Evolutionary conservation across 306 rosid genomes (phyloP), one percentile per base, ranked within the genome.

Genomic region (Purshia tridentata): DNA sequence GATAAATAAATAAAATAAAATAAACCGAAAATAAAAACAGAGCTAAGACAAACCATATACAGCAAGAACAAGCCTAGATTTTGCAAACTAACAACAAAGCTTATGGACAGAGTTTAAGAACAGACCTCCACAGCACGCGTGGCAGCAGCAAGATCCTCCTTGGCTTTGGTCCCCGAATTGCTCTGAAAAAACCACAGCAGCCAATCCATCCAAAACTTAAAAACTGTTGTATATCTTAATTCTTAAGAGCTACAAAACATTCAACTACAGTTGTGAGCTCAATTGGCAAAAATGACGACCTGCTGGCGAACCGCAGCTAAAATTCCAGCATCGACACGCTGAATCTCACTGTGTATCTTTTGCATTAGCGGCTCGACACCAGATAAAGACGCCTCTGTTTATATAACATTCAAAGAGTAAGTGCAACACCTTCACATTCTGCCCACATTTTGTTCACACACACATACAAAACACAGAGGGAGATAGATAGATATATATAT

Each of bases 301-400:
- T 94, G 99, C 65, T 91, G 97, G 66, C 95, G 97, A 83, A 94
- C 97, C 18, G 99, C 97, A 10, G 92, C 83, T 65, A 94, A 77
- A 61, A 94, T 94, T 68, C 93, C 99, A 49, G 95, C 89, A 87
- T 94, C 99, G 22, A 94, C 97, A 0, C 87, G 91, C 59, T 90
- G 92, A 87, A 94, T 94, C 88, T 94, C 99, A 79, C 77, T 78
- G 75, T 94, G 97, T 55, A 94, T 91, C 84, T 94, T 91, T 72
- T 94, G 99, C 99, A 94, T 94, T 11, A 94, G 90, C 46, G 96
- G 99, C 74, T 94, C 99, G 7, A 94, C 99, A 29, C 97, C 99
- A 18, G 96, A 84, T 4, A 94, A 67, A 57, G 99, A 94, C 40
- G 84, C 91, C 90, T 94, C 99, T 91, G 87, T 15, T 71, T 10